A percentile compares a stretch with the other conserved stretches of the same genome.
These are phyloP conservation scores for Orbilia javanica DNA, from an alignment of 2,329 filamentous ascomycete genomes.

Conservation along the genomic window DNA sequence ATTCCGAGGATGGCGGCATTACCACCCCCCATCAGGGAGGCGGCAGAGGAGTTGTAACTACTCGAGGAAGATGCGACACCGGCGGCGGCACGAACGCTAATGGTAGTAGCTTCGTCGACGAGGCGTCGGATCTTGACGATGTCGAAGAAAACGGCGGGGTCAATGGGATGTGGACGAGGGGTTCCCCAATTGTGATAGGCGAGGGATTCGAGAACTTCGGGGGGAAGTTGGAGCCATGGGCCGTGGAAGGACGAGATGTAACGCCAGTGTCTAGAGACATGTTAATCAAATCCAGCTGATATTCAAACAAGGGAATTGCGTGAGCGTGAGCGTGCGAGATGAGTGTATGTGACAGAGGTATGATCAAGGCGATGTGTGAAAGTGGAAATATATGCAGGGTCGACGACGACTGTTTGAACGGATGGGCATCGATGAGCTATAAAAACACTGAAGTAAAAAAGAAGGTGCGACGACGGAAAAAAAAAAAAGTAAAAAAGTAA, in stretches of 20 bases:
- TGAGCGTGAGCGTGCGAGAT: not conserved
- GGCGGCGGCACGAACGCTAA: constrained; percentile 81
- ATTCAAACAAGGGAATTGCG: not conserved
- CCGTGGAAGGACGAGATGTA: constrained; percentile 87
- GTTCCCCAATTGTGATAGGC: constrained; percentile 84
- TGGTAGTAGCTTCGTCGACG: constrained; percentile 82
- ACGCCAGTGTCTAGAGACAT: constrained; percentile 77
- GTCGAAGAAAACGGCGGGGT: constrained; percentile 85
- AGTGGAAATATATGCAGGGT: not conserved
- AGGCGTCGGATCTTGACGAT: constrained; percentile 83
- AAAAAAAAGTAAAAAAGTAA: not conserved
- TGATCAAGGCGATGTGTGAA: not conserved
- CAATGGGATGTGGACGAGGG: constrained; percentile 80
- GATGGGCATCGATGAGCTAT: no score
- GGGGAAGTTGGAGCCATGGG: constrained; percentile 83
- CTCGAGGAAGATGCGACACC: constrained; percentile 75
- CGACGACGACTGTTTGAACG: not conserved
- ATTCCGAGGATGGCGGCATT: constrained; percentile 72
- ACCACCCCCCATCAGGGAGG: constrained; percentile 68
- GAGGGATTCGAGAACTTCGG: constrained; percentile 81
- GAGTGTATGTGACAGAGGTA: not conserved
- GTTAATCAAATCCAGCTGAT: not conserved
- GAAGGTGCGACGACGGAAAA: not conserved
- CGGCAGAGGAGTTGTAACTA: constrained; percentile 63
- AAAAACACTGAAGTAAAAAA: not conserved